A percentile compares a stretch with the other conserved stretches of the same genome.
These are phyloP conservation scores for Yamadazyma sp. DNA, from an alignment of 1,139 yeast genomes.

Conservation along the genomic window DNA sequence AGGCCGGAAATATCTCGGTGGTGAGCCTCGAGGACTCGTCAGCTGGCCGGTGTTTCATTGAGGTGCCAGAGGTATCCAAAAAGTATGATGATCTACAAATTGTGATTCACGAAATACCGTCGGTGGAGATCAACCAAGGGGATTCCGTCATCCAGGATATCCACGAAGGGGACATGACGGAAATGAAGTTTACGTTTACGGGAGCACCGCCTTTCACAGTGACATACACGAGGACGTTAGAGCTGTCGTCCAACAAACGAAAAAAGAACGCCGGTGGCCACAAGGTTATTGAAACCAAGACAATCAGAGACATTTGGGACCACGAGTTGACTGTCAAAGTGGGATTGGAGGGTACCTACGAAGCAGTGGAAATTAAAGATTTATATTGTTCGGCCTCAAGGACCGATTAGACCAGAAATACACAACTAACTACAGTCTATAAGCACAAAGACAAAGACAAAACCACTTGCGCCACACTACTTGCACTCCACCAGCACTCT, in stretches of 20 bases:
- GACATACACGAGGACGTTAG: conserved; percentile 53
- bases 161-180: conserved; percentile 87
- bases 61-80: conserved; percentile 43
- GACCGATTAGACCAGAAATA: background rate
- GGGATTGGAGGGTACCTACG: conserved; percentile 89
- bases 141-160: conserved; percentile 71
- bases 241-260: conserved; percentile 37
- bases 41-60: conserved; percentile 65
- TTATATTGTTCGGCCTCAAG: conserved; percentile 62
- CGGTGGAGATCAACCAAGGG: conserved; percentile 86
- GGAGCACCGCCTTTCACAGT: conserved; percentile 76
- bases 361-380: conserved; percentile 84
- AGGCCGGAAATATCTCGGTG: conserved; percentile 74
- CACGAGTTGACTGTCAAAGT: conserved; percentile 71
- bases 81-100: conserved; percentile 48
- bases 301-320: conserved; percentile 67
- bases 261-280: conserved; percentile 23
- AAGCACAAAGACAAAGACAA: background rate
- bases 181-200: conserved; percentile 62
- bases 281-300: conserved; percentile 71
- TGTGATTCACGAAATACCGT: conserved; percentile 76
- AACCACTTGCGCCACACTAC: background rate
- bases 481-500: conserved; percentile 5
- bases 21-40: conserved; percentile 74
- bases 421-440: conserved; percentile 1